phyloP scores from a whole-genome alignment of 2,329 filamentous ascomycete species.

The Botrytis deweyae region DNA sequence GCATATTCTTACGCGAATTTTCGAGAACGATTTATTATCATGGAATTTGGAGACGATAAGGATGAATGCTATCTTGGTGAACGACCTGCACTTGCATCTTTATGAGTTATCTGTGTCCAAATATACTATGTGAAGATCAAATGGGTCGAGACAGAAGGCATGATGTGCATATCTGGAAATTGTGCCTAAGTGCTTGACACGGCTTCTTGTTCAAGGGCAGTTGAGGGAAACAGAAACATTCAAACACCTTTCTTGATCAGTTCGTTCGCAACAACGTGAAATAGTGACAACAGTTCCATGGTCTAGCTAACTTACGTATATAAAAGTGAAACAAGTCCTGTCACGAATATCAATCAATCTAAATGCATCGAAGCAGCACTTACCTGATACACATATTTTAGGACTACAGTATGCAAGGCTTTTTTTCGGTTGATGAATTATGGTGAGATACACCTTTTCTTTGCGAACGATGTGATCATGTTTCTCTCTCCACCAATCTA shows the following conservation, averaged over 20 bases:
- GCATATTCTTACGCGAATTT: too few species aligned
- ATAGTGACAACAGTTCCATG: not conserved
- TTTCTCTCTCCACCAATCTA: not conserved
- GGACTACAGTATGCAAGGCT: not conserved
- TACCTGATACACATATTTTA: not conserved
- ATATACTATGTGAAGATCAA: too few species aligned
- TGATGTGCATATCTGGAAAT: too few species aligned
- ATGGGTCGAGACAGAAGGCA: too few species aligned
- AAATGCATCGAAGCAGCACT: not conserved
- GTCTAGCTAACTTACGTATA: not conserved
- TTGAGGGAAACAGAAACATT: not conserved
- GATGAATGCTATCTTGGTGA: too few species aligned
- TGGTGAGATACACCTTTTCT: not conserved
- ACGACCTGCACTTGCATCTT: too few species aligned
- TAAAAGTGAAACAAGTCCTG: not conserved
- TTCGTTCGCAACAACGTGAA: not conserved
- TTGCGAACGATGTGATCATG: not conserved
- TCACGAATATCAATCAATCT: not conserved
- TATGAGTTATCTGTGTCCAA: too few species aligned
- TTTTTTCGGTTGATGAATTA: not conserved
- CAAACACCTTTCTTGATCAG: not conserved
- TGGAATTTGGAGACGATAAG: too few species aligned
- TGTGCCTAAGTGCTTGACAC: too few species aligned
- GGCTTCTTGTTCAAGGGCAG: not conserved
- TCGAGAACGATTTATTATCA: too few species aligned